Evolutionary conservation across 2,329 filamentous ascomycete genomes (phyloP), one percentile per base, ranked within the genome.

Genomic region (Nemania abortiva): DNA sequence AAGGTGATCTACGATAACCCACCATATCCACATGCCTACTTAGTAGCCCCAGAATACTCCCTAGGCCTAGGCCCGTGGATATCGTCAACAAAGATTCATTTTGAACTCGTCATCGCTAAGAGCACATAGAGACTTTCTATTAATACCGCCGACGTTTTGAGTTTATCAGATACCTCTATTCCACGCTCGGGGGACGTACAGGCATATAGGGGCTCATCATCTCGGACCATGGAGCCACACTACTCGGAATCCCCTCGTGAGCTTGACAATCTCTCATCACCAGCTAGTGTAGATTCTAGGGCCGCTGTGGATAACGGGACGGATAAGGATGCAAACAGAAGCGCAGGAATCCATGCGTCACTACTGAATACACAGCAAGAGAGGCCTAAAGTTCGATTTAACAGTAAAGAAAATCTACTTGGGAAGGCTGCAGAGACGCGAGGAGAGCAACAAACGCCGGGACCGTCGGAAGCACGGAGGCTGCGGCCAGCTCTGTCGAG

Each of bases 401-500:
- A 71, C 56, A 65, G 59, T 45, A 57, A 55, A 15, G 55, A 64
- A 3, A 22, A 66, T 22, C 20, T 52, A 9, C 59, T 52, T 24
- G 31, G 37, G 22, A 61, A 61, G 24, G 60, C 61, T 54, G 37
- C 65, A n/a, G 34, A 52, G 24, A 49, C 52, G 10, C 56, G 18
- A 18, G 59, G 50, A 59, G 64, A 64, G 20, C 63, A 68, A 18
- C 65, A 60, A 52, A 29, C 37, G 15, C 20, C 29, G 9, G 37
- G 22, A 18, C 29, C 64, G 6, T 11, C 50, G n/a, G 50, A 63
- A 50, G 5, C 76, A 13, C 53, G 74, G 4, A 78, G 72, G 42
- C 77, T 77, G 1, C 74, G 79, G 27, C 81, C 82, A 1, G 82
- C 81, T 2, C 77, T 83, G 6, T 73, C 82, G 29, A 80, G 81